Percentiles rank a stretch among this genome's conserved stretches.
Conservation (phyloP, 208 protist genomes). For the Leishmania turanica region DNA sequence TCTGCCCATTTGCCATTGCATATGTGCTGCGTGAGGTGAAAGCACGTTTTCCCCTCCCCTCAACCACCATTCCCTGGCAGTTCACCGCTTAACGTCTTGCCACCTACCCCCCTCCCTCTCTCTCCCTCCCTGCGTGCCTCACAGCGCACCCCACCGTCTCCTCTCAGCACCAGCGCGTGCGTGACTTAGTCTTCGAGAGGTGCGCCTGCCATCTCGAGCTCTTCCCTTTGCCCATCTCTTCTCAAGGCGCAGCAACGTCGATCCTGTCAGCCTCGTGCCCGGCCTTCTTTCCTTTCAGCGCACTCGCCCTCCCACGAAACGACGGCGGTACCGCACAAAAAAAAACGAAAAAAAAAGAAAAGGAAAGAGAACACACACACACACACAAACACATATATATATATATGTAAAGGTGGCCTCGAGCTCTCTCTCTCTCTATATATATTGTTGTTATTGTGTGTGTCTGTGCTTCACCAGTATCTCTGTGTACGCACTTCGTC, state of each 20-base stretch:
- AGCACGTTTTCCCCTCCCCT: not conserved
- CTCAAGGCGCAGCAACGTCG: not conserved
- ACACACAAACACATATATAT: no score
- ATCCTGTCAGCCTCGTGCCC: not conserved
- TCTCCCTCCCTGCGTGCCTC: not conserved
- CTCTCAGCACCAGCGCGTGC: not conserved
- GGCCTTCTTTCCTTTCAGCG: not conserved
- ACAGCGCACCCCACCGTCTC: not conserved
- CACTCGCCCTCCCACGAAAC: not conserved
- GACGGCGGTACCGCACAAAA: not conserved
- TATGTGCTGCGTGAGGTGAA: not conserved
- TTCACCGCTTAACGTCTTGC: not conserved
- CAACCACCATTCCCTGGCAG: not conserved
- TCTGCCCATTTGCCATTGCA: not conserved
- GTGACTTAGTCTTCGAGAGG: not conserved
- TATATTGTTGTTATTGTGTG: not conserved
- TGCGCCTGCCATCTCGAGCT: not conserved
- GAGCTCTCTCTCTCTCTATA: not conserved
- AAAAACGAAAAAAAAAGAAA: not conserved
- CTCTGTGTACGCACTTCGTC: not conserved
- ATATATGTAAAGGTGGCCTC: no score
- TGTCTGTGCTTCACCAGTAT: not conserved
- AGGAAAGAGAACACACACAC: no score
- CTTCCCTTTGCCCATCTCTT: not conserved
- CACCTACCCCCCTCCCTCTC: not conserved